Conservation (phyloP, 768 basidiomycete genomes). For the Boletus rubropictus region DNA sequence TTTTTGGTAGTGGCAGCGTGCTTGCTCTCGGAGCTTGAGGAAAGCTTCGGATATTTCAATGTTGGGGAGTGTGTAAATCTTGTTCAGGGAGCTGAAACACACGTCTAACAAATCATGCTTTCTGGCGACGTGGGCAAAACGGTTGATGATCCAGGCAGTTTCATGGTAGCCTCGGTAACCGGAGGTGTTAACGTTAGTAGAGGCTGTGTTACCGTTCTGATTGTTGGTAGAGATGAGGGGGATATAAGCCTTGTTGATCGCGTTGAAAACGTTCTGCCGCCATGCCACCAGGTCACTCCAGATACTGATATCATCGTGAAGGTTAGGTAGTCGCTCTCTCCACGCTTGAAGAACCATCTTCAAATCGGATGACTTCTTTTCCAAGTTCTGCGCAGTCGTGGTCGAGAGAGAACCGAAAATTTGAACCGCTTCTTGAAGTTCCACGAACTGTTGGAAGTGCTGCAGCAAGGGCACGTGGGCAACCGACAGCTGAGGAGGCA, state of each 20-base stretch:
- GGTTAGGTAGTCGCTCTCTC: slow-evolving; percentile 93
- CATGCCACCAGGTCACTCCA: slow-evolving; percentile 99
- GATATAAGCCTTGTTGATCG: slow-evolving; percentile 94
- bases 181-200: slow-evolving; percentile 67
- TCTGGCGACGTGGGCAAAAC: slow-evolving; percentile 96
- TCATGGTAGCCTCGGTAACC: slow-evolving; percentile 98
- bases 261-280: slow-evolving; percentile 96
- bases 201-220: slow-evolving; percentile 44
- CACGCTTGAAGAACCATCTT: slow-evolving; percentile 96
- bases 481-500: slow-evolving; percentile 81
- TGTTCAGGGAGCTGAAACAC: slow-evolving; percentile 89
- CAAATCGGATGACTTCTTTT: slow-evolving; percentile 90
- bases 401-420: slow-evolving; percentile 87
- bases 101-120: slow-evolving; percentile 96
- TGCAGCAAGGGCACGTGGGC: slow-evolving; percentile 93
- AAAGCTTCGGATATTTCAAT: slow-evolving; percentile 99
- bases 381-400: slow-evolving; percentile 83
- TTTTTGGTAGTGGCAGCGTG: slow-evolving; percentile 95
- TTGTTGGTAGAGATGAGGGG: slow-evolving; percentile 70
- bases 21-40: slow-evolving; percentile 96
- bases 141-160: slow-evolving; percentile 99
- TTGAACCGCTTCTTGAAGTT: slow-evolving; percentile 90
- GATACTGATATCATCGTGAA: slow-evolving; percentile 94
- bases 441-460: slow-evolving; percentile 98
- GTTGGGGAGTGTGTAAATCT: slow-evolving; percentile 97